Base-by-base conservation (phyloP, 1,139 yeast species). In the Yamadazyma diospyri region DNA sequence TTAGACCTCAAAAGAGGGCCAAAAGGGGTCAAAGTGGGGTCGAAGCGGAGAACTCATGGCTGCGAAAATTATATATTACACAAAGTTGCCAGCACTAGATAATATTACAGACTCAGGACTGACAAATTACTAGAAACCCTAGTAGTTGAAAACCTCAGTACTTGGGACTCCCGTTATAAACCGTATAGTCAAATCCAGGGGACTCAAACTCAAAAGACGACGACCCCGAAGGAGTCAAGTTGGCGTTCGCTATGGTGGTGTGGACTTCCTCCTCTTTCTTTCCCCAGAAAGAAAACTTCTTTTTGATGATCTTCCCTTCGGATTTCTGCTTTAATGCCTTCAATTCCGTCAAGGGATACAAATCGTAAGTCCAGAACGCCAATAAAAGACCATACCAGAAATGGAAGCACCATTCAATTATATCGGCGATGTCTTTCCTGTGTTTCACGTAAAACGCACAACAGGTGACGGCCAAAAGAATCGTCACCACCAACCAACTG, bases 311-410 rank as follows among this genome's bases (percentile, higher is more conserved):
- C 20, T 30, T 26, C 9, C 15, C 15, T 14, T 32, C 31, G 19
- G 19, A 23, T n/a, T 33, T 25, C 28, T 37, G 43, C 24, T 47
- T 34, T 24, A 48, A 43, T 5, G 52, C 51, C 25, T 38, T 44
- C 23, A 45, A 37, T 32, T 57, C 61, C n/a, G 61, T 55, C 37
- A 55, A 50, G 38, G 66, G 67, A 42, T 59, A 54, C 32, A 60
- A 53, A 40, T 60, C 66, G 40, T 58, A 56, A 31, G 65, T 54
- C 67, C 67, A 61, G 45, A 59, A 54, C 6, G 59, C 58, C 37
- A 61, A 45, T 33, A 60, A 48, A 24, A 60, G 42, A 4, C 66
- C 65, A 40, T 61, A 61, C 65, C 65, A 59, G 43, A 59, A 57
- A 38, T 59, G 62, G 50, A 60, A 59, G 22, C 47, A 43, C 67